Conservation (phyloP, 2,329 filamentous ascomycete species). For the Diaporthe amygdali region DNA sequence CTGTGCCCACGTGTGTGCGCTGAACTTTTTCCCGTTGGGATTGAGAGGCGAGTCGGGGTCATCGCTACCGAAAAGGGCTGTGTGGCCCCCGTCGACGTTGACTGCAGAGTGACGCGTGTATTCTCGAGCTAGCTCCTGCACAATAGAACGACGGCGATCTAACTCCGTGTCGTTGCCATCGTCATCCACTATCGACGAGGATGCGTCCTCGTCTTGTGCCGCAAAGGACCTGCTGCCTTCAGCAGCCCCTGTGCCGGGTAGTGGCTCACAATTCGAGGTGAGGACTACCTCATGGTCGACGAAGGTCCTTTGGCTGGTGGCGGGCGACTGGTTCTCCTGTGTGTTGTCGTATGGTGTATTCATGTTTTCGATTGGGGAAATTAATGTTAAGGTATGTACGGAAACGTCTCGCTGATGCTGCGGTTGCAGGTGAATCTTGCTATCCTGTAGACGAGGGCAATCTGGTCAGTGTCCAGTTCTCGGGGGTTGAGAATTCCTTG, state of each 20-base stretch:
- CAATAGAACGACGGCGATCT: conserved; percentile 28
- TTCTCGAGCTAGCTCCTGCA: conserved; percentile 30
- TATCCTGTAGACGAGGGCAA: background rate
- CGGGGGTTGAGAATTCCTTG: background rate
- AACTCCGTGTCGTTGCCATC: conserved; percentile 15
- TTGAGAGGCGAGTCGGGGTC: conserved; percentile 37
- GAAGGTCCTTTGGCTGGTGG: background rate
- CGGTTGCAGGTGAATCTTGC: background rate
- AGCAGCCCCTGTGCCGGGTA: background rate
- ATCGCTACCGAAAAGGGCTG: conserved; percentile 32
- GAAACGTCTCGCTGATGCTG: background rate
- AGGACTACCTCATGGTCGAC: background rate
- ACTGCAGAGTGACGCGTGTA: conserved; percentile 28
- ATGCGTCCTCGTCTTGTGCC: background rate
- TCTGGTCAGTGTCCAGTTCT: background rate
- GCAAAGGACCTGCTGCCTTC: background rate
- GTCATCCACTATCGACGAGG: background rate
- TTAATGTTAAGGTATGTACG: background rate
- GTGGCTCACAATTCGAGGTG: background rate
- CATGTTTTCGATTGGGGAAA: background rate
- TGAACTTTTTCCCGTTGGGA: conserved; percentile 42
- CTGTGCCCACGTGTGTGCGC: conserved; percentile 40
- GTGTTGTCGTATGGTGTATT: background rate
- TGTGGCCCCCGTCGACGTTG: conserved; percentile 23
- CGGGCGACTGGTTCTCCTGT: background rate